Percentiles rank a stretch among this genome's conserved stretches.
These are phyloP conservation scores for Trichophyton simii DNA, from an alignment of 2,329 filamentous ascomycete species.

Conservation along the genomic window DNA sequence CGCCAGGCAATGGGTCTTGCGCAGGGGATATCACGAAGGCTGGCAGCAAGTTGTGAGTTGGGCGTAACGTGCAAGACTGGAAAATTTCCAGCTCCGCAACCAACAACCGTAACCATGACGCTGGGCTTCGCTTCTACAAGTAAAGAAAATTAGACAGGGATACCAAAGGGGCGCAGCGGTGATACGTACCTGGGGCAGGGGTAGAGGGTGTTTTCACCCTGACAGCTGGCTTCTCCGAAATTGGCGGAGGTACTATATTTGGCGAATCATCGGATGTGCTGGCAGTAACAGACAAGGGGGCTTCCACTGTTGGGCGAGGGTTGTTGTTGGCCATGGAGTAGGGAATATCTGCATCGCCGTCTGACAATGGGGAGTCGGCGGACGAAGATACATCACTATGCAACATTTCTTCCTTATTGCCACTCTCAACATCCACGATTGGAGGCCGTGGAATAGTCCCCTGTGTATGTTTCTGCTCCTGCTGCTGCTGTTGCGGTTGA, in stretches of 20 bases:
- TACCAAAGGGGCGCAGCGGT: neutral
- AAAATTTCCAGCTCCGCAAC: neutral
- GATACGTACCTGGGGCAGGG: neutral
- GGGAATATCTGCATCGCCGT: neutral
- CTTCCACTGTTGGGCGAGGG: neutral
- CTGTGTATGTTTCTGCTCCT: neutral
- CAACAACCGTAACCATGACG: neutral
- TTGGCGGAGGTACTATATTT: neutral
- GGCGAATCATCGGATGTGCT: neutral
- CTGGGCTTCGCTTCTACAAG: neutral
- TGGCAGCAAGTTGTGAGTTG: neutral
- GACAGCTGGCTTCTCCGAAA: no score
- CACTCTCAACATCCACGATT: neutral
- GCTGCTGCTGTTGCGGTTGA: neutral
- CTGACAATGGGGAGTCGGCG: neutral
- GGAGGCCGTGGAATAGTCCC: neutral
- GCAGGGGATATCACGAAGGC: neutral
- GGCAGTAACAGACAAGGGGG: neutral
- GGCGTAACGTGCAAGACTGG: neutral
- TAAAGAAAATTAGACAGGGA: neutral
- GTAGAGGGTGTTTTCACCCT: neutral
- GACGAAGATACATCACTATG: neutral
- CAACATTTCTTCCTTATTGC: neutral
- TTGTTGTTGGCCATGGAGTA: neutral
- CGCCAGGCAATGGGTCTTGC: neutral